Evolutionary conservation across 2,329 filamentous ascomycete species (phyloP), one percentile per base, ranked within the genome.

Genomic region (Sporothrix schenckii): DNA sequence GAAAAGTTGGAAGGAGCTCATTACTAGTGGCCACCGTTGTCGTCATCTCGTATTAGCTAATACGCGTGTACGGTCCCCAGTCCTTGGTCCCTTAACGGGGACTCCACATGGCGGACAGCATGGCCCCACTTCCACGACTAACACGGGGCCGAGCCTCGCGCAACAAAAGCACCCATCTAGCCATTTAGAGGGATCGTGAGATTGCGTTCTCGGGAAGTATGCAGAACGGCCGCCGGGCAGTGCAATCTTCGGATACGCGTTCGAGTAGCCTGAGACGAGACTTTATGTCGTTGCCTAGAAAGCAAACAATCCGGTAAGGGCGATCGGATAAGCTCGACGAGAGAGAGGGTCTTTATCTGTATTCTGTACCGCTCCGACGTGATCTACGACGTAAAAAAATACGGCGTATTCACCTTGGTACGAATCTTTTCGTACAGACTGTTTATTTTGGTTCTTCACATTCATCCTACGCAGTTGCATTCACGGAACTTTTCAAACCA

Each of bases 21-120:
- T 11, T 7, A 27, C 21, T 47, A 47, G 58, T 44, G 39, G 58
- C 58, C 4, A n/a, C 27, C 10, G 58, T 14, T 11, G 24, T n/a
- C 50, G 34, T 21, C 47, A 39, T 41, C 24, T 14, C 52, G 66
- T 68, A 68, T 68, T 68, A 68, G 66, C 65, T 67, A 67, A 67
- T 67, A 67, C 65, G 65, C 60, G 60, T 63, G 50, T 41, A 19
- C 11, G 19, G 9, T 21, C 16, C 39, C 16, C 27, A 30, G 27
- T 30, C 27, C 39, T 13, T n/a, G 14, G 4, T 60, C 16, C 34
- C 27, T 13, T 3, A 27, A 30, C 7, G 1, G 21, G 21, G 10
- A 19, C 13, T n/a, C 39, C 58, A 47, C n/a, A 34, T 34, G 10
- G 34, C n/a, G 47, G 21, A n/a, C 34, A 3, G n/a, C 39, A 21